These are phyloP conservation scores for Mrakia frigida DNA, from an alignment of 768 basidiomycete genomes.

Conservation along the genomic window DNA sequence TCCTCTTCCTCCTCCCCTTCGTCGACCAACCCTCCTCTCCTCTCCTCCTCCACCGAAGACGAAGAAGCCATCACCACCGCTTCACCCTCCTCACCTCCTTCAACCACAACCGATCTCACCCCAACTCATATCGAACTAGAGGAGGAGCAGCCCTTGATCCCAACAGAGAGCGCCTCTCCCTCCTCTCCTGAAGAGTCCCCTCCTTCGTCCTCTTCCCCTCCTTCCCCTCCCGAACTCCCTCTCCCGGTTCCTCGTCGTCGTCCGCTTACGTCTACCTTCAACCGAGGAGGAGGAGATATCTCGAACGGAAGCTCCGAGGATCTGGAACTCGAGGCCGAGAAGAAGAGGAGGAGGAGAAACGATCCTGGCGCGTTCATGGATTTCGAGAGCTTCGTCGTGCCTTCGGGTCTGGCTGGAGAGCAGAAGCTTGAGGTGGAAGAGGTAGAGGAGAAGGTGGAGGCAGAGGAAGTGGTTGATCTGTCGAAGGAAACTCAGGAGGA, in stretches of 20 bases:
- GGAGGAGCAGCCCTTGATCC: not conserved
- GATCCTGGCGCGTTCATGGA: constrained; percentile 8
- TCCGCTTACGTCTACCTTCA: not conserved
- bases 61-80: not conserved
- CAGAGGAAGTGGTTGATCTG: not conserved
- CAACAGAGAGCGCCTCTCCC: not conserved
- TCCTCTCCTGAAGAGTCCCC: not conserved
- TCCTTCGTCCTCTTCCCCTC: not conserved
- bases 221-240: not conserved
- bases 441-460: not conserved
- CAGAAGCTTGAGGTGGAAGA: not conserved
- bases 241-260: not conserved
- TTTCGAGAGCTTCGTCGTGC: not conserved
- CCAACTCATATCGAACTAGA: not conserved
- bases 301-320: not conserved
- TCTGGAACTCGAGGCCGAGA: constrained; percentile 7
- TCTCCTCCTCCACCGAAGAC: not conserved
- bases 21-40: not conserved
- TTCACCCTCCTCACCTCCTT: not conserved
- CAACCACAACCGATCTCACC: not conserved
- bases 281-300: not conserved
- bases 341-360: constrained; percentile 10
- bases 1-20: not conserved
- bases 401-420: not conserved
- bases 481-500: not conserved